Evolutionary conservation across 164 flowering plant genomes (phyloP), one percentile per base, ranked within the genome.

Genomic region (Stephania yunnanensis): DNA sequence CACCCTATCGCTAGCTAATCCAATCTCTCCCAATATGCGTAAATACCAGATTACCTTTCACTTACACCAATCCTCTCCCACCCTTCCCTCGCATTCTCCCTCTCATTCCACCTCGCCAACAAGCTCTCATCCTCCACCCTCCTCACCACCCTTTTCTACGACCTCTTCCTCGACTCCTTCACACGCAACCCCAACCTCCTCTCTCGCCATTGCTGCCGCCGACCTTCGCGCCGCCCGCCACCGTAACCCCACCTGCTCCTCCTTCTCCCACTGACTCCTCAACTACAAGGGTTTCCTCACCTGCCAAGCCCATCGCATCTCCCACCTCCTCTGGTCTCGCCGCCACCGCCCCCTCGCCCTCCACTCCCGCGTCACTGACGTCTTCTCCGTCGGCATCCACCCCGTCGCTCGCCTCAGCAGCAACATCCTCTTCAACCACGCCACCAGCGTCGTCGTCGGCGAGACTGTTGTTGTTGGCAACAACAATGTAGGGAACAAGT

Each of bases 231-330:
- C 77, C 4, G 72, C 53, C 13, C 72, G 77, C 7, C 58, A 15
- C 12, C 68, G 77, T 11, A 69, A 75, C 72, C 77, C 77, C 0
- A 72, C 77, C 9, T 75, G 77, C 44, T 46, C 69, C 5, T 52
- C 72, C 7, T 75, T 17, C 66, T 36, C 72, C 6, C 77, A 75
- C 12, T 75, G 77, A 44, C 36, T 75, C 7, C 48, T 75, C 4
- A 75, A 75, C 25, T 75, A 75, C 52, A 75, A 75, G 8, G 77
- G 77, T 0, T 75, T 75, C n/a, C 29, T 75, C 25, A 73, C 78
- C 20, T 75, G 77, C 63, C 77, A 75, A n/a, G 77, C 77, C 17
- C 73, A 75, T 19, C 50, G 78, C 64, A 45, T 75, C 17, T 67
- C 73, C 7, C 78, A 75, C 44, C 58, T 58, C 30, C 46, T 75